Evolutionary conservation across 768 basidiomycete species (phyloP), one percentile per base, ranked within the genome.

Genomic region (Pholiota molesta): DNA sequence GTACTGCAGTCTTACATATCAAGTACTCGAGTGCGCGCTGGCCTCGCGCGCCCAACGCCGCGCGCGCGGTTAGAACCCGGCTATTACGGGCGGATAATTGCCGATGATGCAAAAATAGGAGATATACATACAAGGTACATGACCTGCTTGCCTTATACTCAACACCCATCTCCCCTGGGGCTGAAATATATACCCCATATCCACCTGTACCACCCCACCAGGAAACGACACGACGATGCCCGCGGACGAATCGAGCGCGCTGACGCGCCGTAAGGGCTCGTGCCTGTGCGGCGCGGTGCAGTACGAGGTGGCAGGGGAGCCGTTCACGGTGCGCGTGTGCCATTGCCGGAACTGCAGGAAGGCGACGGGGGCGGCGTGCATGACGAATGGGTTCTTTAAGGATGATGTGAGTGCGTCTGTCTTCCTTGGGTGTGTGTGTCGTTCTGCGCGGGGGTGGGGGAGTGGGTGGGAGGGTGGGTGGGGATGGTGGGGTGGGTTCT

Each of bases 331-430:
- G 59, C 68, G 74, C n/a, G 71, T 79, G 1, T 81, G 80, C 63
- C 77, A 81, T 65, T 81, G 80, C 64, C 58, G 57, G n/a, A 78
- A 80, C 52, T 80, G 80, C 65, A 75, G 73, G 67, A 79, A 79
- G 66, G 71, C 75, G 19, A 77, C 74, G 17, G 79, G 80, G 6
- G 70, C 75, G n/a, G 76, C 77, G 17, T 79, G 79, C 60, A 74
- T 79, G 74, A 69, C 75, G 45, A 79, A 78, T 49, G 67, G 68
- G 5, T 75, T 78, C 58, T 79, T 78, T 62, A 67, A 69, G 35
- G 63, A 58, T 16, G 62, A 77, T 64, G 80, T 80, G 53, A 31
- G 73, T 70, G 7, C 10, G 16, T 40, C 14, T 26, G 44, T 11
- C 23, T 45, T 26, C n/a, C n/a, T n/a, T n/a, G n/a, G 33, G 39